Percentiles rank a stretch among this genome's conserved stretches.
These are phyloP conservation scores for Schizochytrium sp. DNA, from an alignment of 108 stramenopile species.

Conservation along the genomic window DNA sequence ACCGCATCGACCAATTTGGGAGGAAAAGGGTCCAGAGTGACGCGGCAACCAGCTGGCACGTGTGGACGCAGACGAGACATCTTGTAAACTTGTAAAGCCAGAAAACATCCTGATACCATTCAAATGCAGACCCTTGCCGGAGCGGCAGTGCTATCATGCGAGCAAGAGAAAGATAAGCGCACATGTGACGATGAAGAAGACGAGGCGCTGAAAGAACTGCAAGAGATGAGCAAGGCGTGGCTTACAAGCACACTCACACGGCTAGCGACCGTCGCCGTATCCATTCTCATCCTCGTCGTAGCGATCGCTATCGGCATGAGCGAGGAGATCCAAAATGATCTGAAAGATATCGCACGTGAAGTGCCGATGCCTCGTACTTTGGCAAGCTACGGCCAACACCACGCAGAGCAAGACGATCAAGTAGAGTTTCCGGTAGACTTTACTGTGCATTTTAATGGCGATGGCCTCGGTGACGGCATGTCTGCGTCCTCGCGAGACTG, in stretches of 20 bases:
- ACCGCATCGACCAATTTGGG: too few species aligned
- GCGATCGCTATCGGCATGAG: neutral
- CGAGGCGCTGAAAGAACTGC: neutral
- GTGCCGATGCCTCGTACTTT: neutral
- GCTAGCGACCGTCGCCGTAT: neutral
- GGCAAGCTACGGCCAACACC: too few species aligned
- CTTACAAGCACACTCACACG: neutral
- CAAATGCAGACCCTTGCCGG: too few species aligned
- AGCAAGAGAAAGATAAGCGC: neutral
- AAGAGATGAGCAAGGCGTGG: neutral
- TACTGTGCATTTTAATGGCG: slow-evolving; percentile 1
- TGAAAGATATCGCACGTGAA: neutral
- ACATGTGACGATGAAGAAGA: neutral
- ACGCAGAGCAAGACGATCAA: too few species aligned
- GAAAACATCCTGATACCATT: too few species aligned
- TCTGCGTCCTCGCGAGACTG: neutral
- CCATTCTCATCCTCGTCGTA: neutral
- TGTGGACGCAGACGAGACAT: too few species aligned
- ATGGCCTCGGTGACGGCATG: neutral
- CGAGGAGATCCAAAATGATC: neutral
- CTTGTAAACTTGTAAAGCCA: too few species aligned
- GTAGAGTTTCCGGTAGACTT: neutral
- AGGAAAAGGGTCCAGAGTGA: too few species aligned
- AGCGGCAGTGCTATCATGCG: too few species aligned
- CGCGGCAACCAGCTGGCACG: too few species aligned